phyloP scores from a whole-genome alignment of 2,329 filamentous ascomycete species.

The Xylariaceae sp. region DNA sequence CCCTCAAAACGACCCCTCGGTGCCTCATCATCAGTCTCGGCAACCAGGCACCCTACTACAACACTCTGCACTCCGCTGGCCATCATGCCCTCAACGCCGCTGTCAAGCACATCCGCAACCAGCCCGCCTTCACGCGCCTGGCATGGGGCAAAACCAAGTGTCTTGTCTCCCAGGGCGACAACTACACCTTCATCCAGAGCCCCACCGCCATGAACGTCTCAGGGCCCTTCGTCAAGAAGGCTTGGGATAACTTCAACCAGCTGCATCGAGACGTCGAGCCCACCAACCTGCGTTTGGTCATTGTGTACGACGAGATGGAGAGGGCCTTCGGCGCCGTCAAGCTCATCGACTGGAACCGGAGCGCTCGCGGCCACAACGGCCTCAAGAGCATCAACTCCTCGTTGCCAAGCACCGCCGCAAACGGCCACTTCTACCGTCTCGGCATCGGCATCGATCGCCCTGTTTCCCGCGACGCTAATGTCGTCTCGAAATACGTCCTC shows the following conservation, averaged over 20 bases:
- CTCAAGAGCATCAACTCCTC: conserved; percentile 62
- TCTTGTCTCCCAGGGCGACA: conserved; percentile 45
- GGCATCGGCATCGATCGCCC: conserved; percentile 88
- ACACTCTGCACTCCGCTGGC: conserved; percentile 83
- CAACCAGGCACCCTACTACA: conserved; percentile 72
- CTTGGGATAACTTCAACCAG: conserved; percentile 59
- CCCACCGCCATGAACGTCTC: conserved; percentile 81
- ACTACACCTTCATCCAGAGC: conserved; percentile 70
- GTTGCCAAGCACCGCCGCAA: conserved; percentile 43
- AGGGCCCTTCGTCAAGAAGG: conserved; percentile 65
- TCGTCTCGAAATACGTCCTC: conserved; percentile 77
- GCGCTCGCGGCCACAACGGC: conserved; percentile 71
- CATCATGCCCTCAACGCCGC: conserved; percentile 67
- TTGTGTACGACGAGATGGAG: conserved; percentile 90
- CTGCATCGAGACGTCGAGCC: conserved; percentile 28
- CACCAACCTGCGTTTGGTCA: conserved; percentile 54
- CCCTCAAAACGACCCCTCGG: conserved; percentile 31
- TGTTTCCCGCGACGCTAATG: conserved; percentile 59
- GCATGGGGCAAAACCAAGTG: conserved; percentile 51
- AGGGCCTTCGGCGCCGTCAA: conserved; percentile 64
- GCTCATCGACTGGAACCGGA: conserved; percentile 60
- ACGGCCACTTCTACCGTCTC: conserved; percentile 55
- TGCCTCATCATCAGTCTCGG: conserved; percentile 85
- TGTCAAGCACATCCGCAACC: conserved; percentile 50
- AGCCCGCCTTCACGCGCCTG: conserved; percentile 49